phyloP scores from a whole-genome alignment of 2,329 filamentous ascomycete genomes.

The Venturia asperata region DNA sequence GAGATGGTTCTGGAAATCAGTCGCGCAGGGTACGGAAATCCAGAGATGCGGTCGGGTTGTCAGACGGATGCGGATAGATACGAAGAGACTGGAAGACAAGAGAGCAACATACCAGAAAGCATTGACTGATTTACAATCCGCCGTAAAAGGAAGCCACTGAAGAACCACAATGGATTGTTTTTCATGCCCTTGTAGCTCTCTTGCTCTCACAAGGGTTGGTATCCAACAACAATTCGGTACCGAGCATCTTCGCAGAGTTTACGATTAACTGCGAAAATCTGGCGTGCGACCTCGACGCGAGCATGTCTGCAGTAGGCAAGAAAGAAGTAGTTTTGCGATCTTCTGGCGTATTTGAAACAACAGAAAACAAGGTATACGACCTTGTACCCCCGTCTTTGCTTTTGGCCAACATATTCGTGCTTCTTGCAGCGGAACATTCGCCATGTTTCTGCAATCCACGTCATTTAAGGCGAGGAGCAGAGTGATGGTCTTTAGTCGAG shows the following conservation, averaged over 20 bases:
- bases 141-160: slow-evolving; percentile 3
- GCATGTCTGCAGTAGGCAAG: neutral
- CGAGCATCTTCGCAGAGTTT: neutral
- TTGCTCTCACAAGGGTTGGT: neutral
- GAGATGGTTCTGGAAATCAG: slow-evolving; percentile 84
- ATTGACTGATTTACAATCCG: slow-evolving; percentile 4
- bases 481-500: neutral
- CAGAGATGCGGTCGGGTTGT: slow-evolving; percentile 10
- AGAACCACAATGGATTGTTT: neutral
- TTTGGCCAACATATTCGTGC: neutral
- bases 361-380: neutral
- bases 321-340: neutral
- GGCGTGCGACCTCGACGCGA: neutral
- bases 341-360: neutral
- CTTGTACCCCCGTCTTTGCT: neutral
- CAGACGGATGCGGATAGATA: slow-evolving; percentile 5
- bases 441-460: neutral
- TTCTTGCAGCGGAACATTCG: neutral
- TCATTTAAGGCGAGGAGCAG: neutral
- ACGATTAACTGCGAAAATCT: neutral
- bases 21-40: slow-evolving; percentile 54
- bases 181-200: neutral
- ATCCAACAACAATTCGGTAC: neutral
- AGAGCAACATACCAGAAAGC: slow-evolving; percentile 8
- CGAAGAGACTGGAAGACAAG: slow-evolving; percentile 8